Base-by-base conservation (phyloP, 2,329 filamentous ascomycete species). In the Colletotrichum tofieldiae region DNA sequence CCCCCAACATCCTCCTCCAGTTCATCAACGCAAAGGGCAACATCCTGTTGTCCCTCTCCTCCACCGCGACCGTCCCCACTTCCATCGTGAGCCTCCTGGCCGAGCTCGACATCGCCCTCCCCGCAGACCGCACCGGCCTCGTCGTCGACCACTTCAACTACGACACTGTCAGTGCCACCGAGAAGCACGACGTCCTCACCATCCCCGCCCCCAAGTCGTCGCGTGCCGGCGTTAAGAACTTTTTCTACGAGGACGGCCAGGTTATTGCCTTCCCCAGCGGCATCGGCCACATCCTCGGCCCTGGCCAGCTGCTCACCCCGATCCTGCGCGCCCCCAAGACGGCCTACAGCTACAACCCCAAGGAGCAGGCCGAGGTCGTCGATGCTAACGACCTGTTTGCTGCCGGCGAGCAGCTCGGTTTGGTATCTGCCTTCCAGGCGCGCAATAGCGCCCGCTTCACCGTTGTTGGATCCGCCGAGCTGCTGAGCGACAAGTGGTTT, bases 91-190 rank as follows among this genome's bases (percentile, higher is more conserved):
- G 93, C 52, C 88, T 97, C 68, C 93, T 98, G 63, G 86, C 93
- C 78, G 95, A 98, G 84, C 88, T 98, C 81, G 96, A 98, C 80
- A 93, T 99, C 79, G 87, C 92, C 76, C 90, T 98, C n/a, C 94
- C 96, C 49, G 84, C 90, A 45, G 96, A 98, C 83, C 94, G 95
- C 78, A 94, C 93, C 67, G 92, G 94, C 69, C 86, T 96, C 70
- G 93, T 98, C 7, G 92, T 98, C 73, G 96, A 98, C 84, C 96
- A 99, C 86, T 98, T 98, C 90, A 93, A 94, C 85, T 96, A 96
- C 84, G 96, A 98, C 79, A 87, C 89, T 68, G 77, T 89, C 41
- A 94, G 93, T 51, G 93, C 96, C 5, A 80, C 91, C 61, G 95
- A 98, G 75, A 90, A 91, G 79, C 96, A 99, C 83, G 94, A 98